These are phyloP conservation scores for Penicillium rolfsii DNA, from an alignment of 2,329 filamentous ascomycete species.

Conservation along the genomic window DNA sequence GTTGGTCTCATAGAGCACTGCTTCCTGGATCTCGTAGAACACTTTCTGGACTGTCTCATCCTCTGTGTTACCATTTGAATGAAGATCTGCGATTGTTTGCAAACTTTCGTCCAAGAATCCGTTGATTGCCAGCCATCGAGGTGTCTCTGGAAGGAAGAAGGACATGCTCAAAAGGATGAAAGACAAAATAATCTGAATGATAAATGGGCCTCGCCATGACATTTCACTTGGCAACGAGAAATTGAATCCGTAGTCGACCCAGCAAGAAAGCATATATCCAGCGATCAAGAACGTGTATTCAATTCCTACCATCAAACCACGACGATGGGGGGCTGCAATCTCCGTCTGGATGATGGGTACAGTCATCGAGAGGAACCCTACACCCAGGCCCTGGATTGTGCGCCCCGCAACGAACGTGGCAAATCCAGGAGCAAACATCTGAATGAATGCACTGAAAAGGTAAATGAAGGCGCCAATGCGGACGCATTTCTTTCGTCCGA, in stretches of 20 bases:
- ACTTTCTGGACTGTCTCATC: neutral
- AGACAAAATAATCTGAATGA: neutral
- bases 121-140: neutral
- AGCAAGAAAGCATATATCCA: conserved; percentile 47
- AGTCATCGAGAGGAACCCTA: neutral
- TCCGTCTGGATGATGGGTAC: neutral
- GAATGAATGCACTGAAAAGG: neutral
- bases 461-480: neutral
- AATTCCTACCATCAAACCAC: conserved; percentile 47
- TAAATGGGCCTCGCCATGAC: neutral
- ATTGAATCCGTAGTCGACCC: conserved; percentile 44
- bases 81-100: neutral
- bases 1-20: neutral
- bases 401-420: neutral
- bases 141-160: neutral
- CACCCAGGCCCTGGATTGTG: neutral
- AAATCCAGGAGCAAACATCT: neutral
- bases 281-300: conserved; percentile 44
- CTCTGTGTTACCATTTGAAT: neutral
- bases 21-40: neutral
- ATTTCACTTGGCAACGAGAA: neutral
- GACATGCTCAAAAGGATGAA: neutral
- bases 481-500: neutral
- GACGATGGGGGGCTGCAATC: conserved; percentile 8
- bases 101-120: neutral